Base-by-base conservation (phyloP, 2,329 filamentous ascomycete species). In the Paraphaeosphaeria minitans region DNA sequence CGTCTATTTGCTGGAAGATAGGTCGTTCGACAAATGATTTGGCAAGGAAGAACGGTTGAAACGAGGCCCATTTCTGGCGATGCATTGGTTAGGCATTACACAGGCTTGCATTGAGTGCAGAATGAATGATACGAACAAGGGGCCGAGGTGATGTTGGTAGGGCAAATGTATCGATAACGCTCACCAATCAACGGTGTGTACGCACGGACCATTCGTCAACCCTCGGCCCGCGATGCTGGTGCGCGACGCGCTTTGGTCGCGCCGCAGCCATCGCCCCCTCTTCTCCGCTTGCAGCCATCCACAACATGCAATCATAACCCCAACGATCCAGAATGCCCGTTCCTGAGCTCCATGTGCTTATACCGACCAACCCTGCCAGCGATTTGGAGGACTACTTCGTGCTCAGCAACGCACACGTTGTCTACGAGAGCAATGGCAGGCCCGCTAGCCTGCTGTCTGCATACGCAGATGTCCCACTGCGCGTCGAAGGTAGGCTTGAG, bases 391-490 rank as follows among this genome's bases (percentile, higher is more conserved):
- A 85, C 16, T 89, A 86, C 50, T 90, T 89, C 69, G 78, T 85
- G 6, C 79, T 92, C 43, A 80, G 72, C 51, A 82, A 90, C 68
- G 88, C 84, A 39, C 80, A 84, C 19, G 81, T 91, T n/a, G 82
- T 85, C 61, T 81, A 87, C 64, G 83, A 84, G 31, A 74, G 75
- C 29, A 82, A 81, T n/a, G 70, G 71, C 9, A 66, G 68, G 39
- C 71, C 85, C 3, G 84, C 83, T 29, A 90, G 85, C 67, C 82
- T 89, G 5, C 80, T 92, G 4, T 75, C 85, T 48, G 85, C 88
- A 2, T 83, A 85, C 64, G 74, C 83, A 0, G 79, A 85, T 45
- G 85, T 86, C 0, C 88, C 89, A 0, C 83, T 89, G 56, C 82
- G 82, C 7, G 79, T 92, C 13, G 82, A 83, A 14, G 90, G 89